Percentiles rank a stretch among this genome's conserved stretches.
phyloP scores from a whole-genome alignment of 1,139 yeast genomes.

The Yamadazyma blattariae region DNA sequence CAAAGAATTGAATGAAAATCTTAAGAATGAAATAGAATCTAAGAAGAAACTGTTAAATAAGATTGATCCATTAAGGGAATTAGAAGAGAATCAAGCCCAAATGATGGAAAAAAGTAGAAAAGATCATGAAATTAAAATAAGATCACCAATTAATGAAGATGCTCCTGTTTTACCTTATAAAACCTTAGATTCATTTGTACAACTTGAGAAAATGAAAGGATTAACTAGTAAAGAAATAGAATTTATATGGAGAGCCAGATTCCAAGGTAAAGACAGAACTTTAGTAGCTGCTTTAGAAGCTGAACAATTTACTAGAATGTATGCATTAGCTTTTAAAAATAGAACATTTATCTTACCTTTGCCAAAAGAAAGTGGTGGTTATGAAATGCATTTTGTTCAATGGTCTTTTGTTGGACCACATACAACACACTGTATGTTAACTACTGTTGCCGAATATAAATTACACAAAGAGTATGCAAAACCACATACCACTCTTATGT shows the following conservation, averaged over 20 bases:
- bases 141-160: slow-evolving; percentile 48
- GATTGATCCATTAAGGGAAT: slow-evolving; percentile 68
- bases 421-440: slow-evolving; percentile 86
- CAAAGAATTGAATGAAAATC: slow-evolving; percentile 60
- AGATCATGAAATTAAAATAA: slow-evolving; percentile 67
- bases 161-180: slow-evolving; percentile 59
- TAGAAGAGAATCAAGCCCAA: slow-evolving; percentile 46
- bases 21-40: slow-evolving; percentile 59
- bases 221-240: slow-evolving; percentile 67
- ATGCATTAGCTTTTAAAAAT: slow-evolving; percentile 64
- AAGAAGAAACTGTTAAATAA: slow-evolving; percentile 56
- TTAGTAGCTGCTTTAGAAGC: slow-evolving; percentile 64
- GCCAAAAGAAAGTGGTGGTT: slow-evolving; percentile 53
- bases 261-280: slow-evolving; percentile 56
- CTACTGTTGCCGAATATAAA: slow-evolving; percentile 90
- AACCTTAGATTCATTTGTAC: slow-evolving; percentile 67
- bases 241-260: slow-evolving; percentile 86
- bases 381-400: slow-evolving; percentile 89
- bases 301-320: slow-evolving; percentile 57
- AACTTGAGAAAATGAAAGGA: slow-evolving; percentile 59
- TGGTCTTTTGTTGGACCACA: slow-evolving; percentile 88
- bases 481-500: slow-evolving; percentile 89
- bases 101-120: slow-evolving; percentile 31
- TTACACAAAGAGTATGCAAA: slow-evolving; percentile 88
- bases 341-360: slow-evolving; percentile 76